Base-by-base conservation (phyloP, 2,329 filamentous ascomycete species). In the Penicillium janthinellum region DNA sequence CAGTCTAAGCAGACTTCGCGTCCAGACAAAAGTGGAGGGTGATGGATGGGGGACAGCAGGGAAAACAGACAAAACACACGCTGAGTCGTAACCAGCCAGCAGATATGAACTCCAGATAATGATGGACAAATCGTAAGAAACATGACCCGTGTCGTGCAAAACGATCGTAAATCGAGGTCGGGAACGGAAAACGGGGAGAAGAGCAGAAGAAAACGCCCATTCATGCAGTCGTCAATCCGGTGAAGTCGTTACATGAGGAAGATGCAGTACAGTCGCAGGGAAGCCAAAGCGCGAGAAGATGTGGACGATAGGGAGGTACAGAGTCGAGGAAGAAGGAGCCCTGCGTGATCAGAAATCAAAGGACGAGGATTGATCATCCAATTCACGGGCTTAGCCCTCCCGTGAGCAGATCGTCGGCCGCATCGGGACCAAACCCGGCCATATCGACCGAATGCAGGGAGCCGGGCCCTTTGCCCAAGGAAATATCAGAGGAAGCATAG, bases 381-480 rank as follows among this genome's bases (percentile, higher is more conserved):
- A 12, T 37, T 73, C 70, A 78, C 34, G 77, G 77, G 59, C 76
- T 78, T 37, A 78, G 68, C 42, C 70, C 75, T 44, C 64, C 68
- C 56, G 67, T 67, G 31, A 78, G 61, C 31, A 78, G 61, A 61
- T 78, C 75, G 52, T 77, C 75, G 10, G 71, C 69, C 22, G 59
- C 69, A 65, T 79, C 77, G 35, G 77, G 72, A 31, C 76, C 76
- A 55, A 79, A 79, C 14, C 75, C 77, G 58, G 76, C 77, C 76
- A 79, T 79, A 56, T 79, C 77, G 61, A 79, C 77, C 11, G 77
- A 78, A 62, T 79, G 76, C 54, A 79, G 65, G 6, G 77, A 79
- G 5, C 77, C 76, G 4, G 77, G 77, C 0, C 77, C 77, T 45
- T 75, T 74, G 35, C 76, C 76, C 17, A 78, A 61, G 31, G 77